A percentile compares a stretch with the other conserved stretches of the same genome.
Conservation (phyloP, 768 basidiomycete species). For the Mrakia gelida region DNA sequence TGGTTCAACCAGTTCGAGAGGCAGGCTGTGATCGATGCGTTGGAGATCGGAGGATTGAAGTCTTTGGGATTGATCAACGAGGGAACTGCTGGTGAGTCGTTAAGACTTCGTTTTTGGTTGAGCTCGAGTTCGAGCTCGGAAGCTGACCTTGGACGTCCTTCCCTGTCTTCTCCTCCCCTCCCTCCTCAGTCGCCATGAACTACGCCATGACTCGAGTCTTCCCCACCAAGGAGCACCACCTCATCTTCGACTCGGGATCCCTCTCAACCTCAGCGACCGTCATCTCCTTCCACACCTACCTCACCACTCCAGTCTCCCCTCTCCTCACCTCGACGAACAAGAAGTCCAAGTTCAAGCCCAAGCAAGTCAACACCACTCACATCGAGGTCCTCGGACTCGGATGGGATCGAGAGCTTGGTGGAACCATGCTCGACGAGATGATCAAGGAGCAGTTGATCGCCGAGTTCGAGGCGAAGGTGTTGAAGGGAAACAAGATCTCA, state of each 20-base stretch:
- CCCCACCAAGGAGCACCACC: slow-evolving; percentile 60
- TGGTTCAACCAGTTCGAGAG: slow-evolving; percentile 88
- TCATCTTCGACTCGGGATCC: slow-evolving; percentile 93
- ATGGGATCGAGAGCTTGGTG: slow-evolving; percentile 69
- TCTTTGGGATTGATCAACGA: slow-evolving; percentile 84
- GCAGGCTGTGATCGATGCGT: slow-evolving; percentile 83
- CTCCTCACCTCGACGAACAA: slow-evolving; percentile 23
- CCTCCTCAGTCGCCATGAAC: slow-evolving; percentile 72
- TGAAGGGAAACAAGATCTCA: slow-evolving; percentile 47
- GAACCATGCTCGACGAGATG: slow-evolving; percentile 77
- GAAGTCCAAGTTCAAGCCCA: slow-evolving; percentile 26
- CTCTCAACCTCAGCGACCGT: slow-evolving; percentile 47
- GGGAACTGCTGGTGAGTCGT: slow-evolving; percentile 60
- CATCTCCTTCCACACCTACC: slow-evolving; percentile 43
- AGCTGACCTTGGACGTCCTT: background rate
- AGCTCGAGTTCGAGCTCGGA: too few species aligned
- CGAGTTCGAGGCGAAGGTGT: slow-evolving; percentile 63
- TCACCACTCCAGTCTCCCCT: slow-evolving; percentile 39
- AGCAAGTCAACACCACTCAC: slow-evolving; percentile 53
- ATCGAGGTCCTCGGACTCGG: slow-evolving; percentile 77
- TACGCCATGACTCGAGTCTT: slow-evolving; percentile 96
- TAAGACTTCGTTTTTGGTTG: background rate
- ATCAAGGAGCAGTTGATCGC: slow-evolving; percentile 73
- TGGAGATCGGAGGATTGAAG: slow-evolving; percentile 82
- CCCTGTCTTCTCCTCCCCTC: background rate